Evolutionary conservation across 139 green algal genomes (phyloP), one percentile per base, ranked within the genome.

Genomic region (Picocystis salinarum): DNA sequence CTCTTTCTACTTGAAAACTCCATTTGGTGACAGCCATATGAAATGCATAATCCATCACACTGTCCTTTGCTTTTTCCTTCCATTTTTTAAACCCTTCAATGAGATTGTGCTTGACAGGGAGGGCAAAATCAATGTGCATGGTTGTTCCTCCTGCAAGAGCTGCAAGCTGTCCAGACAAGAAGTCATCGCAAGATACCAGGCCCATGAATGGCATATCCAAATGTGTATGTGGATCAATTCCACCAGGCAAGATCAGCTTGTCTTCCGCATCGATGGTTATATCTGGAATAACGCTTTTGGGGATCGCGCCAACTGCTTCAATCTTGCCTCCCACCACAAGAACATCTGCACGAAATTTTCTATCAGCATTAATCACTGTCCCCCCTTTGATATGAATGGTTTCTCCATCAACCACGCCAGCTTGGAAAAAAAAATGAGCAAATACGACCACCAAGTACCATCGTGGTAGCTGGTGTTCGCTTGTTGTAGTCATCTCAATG

Each of bases 181-280:
- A 92, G 48, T 87, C 80, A 42, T 92, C 81, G 36, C 50, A 70
- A 2, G 77, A 48, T 10, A 76, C 62, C 0, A 70, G 57, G 1
- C 84, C 82, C 76, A 91, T 91, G 63, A 93, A 95, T 4, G 79
- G 78, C 73, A 92, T 91, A n/a, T 73, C 70, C 28, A 96, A 53
- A 50, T 96, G 86, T 1, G 86, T 95, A 61, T 96, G 86, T 0
- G 86, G 78, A 62, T 96, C 86, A 18, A 96, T 95, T 40, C 86
- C 86, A 0, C 86, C 86, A 18, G 86, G 85, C 73, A 95, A 83
- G 2, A 95, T 80, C 9, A 69, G 70, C 34, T 67, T 76, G 22
- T 77, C 80, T 1, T 23, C 45, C 1, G 80, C 85, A 65, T 92
- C 59, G 3, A 95, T 61, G 4, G 87, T 48, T 13, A 46, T 53